phyloP scores from a whole-genome alignment of 2,329 filamentous ascomycete genomes.

The Ampelomyces quisqualis region DNA sequence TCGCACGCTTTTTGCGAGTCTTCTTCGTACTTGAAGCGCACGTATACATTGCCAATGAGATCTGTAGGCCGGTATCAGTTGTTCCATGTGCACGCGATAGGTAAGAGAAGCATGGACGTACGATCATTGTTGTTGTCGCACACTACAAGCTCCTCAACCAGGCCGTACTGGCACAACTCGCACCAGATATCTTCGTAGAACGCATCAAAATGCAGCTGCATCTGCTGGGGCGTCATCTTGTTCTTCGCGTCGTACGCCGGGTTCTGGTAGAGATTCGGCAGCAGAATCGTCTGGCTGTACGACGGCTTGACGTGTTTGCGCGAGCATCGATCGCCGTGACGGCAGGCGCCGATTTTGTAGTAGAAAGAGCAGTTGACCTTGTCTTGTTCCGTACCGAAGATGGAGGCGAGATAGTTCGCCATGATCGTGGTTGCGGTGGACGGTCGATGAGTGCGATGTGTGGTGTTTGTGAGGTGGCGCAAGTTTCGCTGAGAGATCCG shows the following conservation, averaged over 20 bases:
- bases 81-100: conserved; percentile 7
- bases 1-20: conserved; percentile 91
- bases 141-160: conserved; percentile 95
- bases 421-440: conserved; percentile 51
- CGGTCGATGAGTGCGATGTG: not conserved
- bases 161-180: conserved; percentile 96
- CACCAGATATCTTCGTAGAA: conserved; percentile 99
- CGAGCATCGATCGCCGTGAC: conserved; percentile 96
- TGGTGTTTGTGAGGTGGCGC: conserved; percentile 7
- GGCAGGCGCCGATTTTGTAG: conserved; percentile 99
- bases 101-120: conserved; percentile 38
- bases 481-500: conserved; percentile 5
- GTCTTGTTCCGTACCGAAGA: conserved; percentile 99
- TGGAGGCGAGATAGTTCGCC: conserved; percentile 98
- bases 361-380: conserved; percentile 99
- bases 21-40: conserved; percentile 99
- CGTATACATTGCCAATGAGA: conserved; percentile 98
- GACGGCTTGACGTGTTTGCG: conserved; percentile 99
- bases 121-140: conserved; percentile 99
- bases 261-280: conserved; percentile 99
- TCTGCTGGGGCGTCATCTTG: conserved; percentile 93
- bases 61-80: conserved; percentile 57
- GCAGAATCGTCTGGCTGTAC: conserved; percentile 95
- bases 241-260: conserved; percentile 94
- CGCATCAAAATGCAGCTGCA: conserved; percentile 99